Base-by-base conservation (phyloP, 805 yeast species). In the Candida broadrunensis region DNA sequence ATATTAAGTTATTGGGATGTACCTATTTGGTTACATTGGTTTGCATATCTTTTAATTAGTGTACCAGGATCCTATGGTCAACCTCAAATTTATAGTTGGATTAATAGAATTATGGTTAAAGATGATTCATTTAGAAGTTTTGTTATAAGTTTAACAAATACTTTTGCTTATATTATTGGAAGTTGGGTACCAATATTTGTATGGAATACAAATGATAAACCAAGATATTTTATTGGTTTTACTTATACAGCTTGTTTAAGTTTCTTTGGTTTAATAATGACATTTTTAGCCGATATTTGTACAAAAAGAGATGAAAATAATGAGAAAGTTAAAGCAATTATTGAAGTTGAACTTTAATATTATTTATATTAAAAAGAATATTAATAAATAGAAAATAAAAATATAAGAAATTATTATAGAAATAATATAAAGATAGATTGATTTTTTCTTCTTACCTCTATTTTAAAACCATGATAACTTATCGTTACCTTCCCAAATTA, bases 51-150 rank as follows among this genome's bases (percentile, higher is more conserved):
- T 46, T 46, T 76, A 36, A 55, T 70, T 2, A 77, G 77, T 3
- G 54, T 72, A 13, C 78, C 80, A 9, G 58, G 71, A 0, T 52
- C 73, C 2, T 70, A 70, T 71, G 82, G 79, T 1, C 81, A 74
- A 57, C 81, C 81, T 2, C 67, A 74, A 47, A 73, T 77, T 12
- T 78, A 68, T 44, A 62, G 79, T 3, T 78, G 83, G 84, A 69
- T 77, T 26, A 78, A 78, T 49, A 59, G 75, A 25, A 48, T 68
- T 17, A 50, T 78, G 16, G 60, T 63, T 17, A 52, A 61, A 8
- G 72, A 73, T 45, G 77, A 72, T 50, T 51, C 63, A 66, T 59
- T 63, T 54, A 51, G 65, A 59, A 51, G 56, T 41, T 64, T 66
- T 37, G 55, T 63, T n/a, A 62, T 66, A 17, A 68, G 65, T 9